phyloP scores from a whole-genome alignment of 352 stramenopile species.

The Pythium aquatile region DNA sequence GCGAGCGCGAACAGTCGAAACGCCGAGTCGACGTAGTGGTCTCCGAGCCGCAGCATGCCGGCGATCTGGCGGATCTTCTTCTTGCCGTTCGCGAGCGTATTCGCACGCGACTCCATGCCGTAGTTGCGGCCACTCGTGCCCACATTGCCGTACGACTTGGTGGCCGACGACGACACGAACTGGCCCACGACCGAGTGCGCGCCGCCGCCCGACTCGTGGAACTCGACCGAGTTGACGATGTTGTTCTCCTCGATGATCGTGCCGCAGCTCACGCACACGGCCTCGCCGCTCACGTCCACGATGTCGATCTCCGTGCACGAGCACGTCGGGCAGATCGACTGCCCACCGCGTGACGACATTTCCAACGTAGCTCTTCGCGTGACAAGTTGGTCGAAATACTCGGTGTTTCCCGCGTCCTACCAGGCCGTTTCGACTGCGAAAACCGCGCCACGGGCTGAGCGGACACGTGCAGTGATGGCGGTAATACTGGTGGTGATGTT shows the following conservation, averaged over 20 bases:
- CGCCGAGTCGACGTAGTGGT: constrained; percentile 96
- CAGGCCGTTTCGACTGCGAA: background rate
- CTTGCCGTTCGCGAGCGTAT: constrained; percentile 94
- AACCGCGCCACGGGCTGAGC: background rate
- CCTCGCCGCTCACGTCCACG: constrained; percentile 88
- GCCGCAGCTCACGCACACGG: constrained; percentile 85
- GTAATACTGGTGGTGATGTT: background rate
- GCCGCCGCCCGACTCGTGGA: constrained; percentile 92
- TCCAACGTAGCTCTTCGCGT: background rate
- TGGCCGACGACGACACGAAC: constrained; percentile 92
- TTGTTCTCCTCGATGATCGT: constrained; percentile 98
- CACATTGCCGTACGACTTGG: constrained; percentile 91
- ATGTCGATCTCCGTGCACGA: constrained; percentile 94
- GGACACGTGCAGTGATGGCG: background rate
- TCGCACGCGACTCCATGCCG: constrained; percentile 92
- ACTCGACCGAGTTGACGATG: constrained; percentile 97
- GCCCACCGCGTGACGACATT: constrained; percentile 11
- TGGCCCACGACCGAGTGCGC: constrained; percentile 93
- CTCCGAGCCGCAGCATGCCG: constrained; percentile 89
- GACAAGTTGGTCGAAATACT: background rate
- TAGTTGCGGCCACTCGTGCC: constrained; percentile 91
- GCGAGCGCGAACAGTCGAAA: constrained; percentile 96
- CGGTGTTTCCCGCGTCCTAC: background rate
- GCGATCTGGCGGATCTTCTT: constrained; percentile 94
- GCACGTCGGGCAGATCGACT: constrained; percentile 92